phyloP scores from a whole-genome alignment of 2,329 filamentous ascomycete species.

The Whalleya microplaca region DNA sequence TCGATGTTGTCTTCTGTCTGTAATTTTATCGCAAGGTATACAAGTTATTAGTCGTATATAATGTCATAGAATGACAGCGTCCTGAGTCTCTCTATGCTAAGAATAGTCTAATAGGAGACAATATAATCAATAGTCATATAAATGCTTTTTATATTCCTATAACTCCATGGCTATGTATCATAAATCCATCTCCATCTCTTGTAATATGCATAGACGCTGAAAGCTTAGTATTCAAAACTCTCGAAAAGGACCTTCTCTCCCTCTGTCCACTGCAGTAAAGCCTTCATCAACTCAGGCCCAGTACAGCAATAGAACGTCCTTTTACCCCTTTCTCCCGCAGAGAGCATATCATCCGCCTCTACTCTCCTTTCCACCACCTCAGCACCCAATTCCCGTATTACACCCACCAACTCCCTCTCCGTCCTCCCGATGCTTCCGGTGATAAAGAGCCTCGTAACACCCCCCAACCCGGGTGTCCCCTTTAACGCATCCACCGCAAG shows the following conservation, averaged over 20 bases:
- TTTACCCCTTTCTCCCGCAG: conserved; percentile 41
- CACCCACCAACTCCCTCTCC: conserved; percentile 40
- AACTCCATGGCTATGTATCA: too few relatives aligned
- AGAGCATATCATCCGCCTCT: conserved; percentile 45
- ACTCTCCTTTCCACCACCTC: conserved; percentile 45
- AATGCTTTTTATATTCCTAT: too few relatives aligned
- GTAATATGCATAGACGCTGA: not conserved
- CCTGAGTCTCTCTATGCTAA: too few relatives aligned
- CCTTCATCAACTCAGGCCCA: conserved; percentile 45
- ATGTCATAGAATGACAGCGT: too few relatives aligned
- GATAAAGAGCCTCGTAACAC: conserved; percentile 64
- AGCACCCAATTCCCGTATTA: conserved; percentile 41
- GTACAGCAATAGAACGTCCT: conserved; percentile 59
- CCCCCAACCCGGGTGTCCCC: conserved; percentile 54
- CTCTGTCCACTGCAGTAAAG: conserved; percentile 54
- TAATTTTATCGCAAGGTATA: too few relatives aligned
- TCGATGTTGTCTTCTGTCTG: too few relatives aligned
- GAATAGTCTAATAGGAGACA: too few relatives aligned
- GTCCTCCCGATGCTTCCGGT: conserved; percentile 51
- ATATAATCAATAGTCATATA: too few relatives aligned
- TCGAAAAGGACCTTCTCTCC: conserved; percentile 60
- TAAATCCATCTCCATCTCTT: too few relatives aligned
- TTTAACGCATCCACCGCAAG: conserved; percentile 64
- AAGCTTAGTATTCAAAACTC: conserved; percentile 62
- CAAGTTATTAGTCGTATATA: too few relatives aligned